Base-by-base conservation (phyloP, 78 protist species). In the Bodo saltans region DNA sequence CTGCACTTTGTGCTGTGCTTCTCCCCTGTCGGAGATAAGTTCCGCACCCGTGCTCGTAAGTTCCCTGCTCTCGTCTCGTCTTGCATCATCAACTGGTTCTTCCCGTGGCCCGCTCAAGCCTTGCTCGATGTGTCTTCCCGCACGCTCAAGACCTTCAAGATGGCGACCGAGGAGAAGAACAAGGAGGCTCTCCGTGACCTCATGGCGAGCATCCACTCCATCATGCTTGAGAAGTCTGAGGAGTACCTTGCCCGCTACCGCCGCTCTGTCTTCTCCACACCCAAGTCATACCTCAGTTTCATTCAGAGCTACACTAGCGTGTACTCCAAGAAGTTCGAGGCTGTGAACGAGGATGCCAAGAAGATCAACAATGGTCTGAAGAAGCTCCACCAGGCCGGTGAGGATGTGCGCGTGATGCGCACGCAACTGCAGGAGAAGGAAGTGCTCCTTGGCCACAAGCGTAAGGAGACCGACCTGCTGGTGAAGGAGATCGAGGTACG, bases 251-350 rank as follows among this genome's bases (percentile, higher is more conserved):
- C 74, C 41, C 53, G 78, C 11, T 92, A 79, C 90, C 91, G 97
- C 33, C 90, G 96, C 28, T n/a, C 78, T 34, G 90, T 85, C 32
- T 92, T 83, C 79, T 92, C 90, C 52, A 95, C 97, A 68, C 97
- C 97, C 60, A 92, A 92, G 91, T 91, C 95, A 17, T 95, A 87
- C 72, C 88, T 95, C 37, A 88, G 93, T 40, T 95, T 92, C 94
- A 37, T 95, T 75, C 47, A 35, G 30, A 47, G 75, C 53, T 95
- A 85, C 92, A 67, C 39, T 71, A n/a, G 0, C 0, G 87, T 91
- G 35, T 95, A 95, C 87, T 27, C 26, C 32, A 28, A 78, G 71
- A 93, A 95, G 88, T 42, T 35, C 42, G 21, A 32, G 30, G 90
- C 88, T 72, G 35, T 95, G 73, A 68, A 70, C 38, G 68, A 27